Percentiles rank a stretch among this genome's conserved stretches.
Conservation (phyloP, 2,329 filamentous ascomycete genomes). For the Xylariaceae sp. region DNA sequence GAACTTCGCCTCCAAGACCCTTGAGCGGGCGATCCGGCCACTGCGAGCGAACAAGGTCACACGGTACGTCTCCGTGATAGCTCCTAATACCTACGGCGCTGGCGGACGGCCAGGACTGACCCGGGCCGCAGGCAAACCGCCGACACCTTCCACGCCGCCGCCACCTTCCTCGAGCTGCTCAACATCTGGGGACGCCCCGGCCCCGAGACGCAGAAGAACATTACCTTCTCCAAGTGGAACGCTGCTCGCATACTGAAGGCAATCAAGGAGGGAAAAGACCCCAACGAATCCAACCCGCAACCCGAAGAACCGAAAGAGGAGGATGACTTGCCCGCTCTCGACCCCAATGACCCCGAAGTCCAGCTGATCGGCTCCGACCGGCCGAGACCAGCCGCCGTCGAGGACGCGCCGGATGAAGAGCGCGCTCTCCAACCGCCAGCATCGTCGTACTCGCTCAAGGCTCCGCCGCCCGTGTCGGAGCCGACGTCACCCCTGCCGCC, state of each 20-base stretch:
- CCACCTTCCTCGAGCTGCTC: constrained; percentile 83
- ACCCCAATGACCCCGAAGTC: constrained; percentile 59
- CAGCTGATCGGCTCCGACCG: constrained; percentile 37
- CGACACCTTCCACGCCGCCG: constrained; percentile 86
- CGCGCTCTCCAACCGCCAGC: constrained; percentile 15
- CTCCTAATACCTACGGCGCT: neutral
- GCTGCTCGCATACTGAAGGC: constrained; percentile 85
- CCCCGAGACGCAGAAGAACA: constrained; percentile 71
- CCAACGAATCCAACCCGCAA: constrained; percentile 82
- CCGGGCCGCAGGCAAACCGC: constrained; percentile 64
- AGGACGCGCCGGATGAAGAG: constrained; percentile 44
- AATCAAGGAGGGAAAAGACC: constrained; percentile 82
- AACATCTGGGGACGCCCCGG: constrained; percentile 76
- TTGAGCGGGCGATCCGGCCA: constrained; percentile 74
- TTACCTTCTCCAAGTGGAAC: constrained; percentile 96
- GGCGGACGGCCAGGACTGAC: constrained; percentile 3
- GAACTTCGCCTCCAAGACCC: constrained; percentile 85
- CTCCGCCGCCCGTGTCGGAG: constrained; percentile 29
- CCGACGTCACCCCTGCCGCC: constrained; percentile 26
- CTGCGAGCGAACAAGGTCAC: constrained; percentile 79
- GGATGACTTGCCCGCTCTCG: constrained; percentile 40
- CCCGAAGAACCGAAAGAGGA: constrained; percentile 45
- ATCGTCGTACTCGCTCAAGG: constrained; percentile 19
- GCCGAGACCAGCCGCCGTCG: constrained; percentile 38
- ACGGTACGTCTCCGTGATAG: constrained; percentile 41